These are phyloP conservation scores for Murraya paniculata DNA, from an alignment of 345 rosid genomes.

Conservation along the genomic window DNA sequence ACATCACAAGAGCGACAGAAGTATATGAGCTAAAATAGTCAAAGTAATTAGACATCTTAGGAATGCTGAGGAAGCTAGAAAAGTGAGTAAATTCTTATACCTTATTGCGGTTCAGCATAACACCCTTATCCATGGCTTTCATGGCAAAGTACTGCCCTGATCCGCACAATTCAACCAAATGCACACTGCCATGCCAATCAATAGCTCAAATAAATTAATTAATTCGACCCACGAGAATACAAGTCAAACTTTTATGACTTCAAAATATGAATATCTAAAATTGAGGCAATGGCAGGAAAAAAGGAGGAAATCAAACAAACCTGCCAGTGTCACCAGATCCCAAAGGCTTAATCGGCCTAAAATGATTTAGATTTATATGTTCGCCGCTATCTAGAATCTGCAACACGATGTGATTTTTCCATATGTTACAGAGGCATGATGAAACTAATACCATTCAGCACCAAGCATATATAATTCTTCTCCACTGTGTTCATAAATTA, in stretches of 20 bases:
- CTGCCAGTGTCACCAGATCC: conserved; percentile 99
- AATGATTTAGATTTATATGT: conserved; percentile 71
- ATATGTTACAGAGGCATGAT: not conserved
- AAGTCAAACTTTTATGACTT: not conserved
- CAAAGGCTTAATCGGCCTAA: conserved; percentile 79
- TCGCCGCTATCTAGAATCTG: conserved; percentile 70
- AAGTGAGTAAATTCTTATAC: conserved; percentile 27
- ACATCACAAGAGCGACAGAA: not conserved
- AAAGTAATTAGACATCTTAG: not conserved
- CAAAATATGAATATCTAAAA: not conserved
- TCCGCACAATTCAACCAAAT: conserved; percentile 84
- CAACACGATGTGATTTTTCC: conserved; percentile 2
- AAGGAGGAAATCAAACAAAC: conserved; percentile 27
- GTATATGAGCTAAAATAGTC: not conserved
- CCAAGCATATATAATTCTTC: not conserved
- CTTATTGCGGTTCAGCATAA: conserved; percentile 94
- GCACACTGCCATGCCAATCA: conserved; percentile 57
- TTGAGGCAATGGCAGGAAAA: not conserved
- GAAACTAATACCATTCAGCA: not conserved
- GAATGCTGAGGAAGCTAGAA: not conserved
- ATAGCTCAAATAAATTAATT: not conserved
- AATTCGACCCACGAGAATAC: too few species aligned
- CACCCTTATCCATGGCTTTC: conserved; percentile 94
- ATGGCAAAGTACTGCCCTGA: conserved; percentile 71
- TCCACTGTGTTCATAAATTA: not conserved